Conservation (phyloP, 345 rosid genomes). For the Sonneratia alba region DNA sequence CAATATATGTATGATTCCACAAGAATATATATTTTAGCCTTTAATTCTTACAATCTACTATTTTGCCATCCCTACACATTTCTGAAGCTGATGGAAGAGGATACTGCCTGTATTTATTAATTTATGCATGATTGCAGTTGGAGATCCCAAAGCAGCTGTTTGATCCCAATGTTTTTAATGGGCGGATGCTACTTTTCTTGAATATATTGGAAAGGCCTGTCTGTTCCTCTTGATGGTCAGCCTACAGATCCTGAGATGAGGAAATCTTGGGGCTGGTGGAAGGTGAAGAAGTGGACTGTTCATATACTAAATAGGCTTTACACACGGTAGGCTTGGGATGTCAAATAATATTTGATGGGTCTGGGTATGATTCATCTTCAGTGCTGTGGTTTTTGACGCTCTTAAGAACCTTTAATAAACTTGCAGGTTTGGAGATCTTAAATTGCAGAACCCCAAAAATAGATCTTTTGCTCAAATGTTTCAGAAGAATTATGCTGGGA, state of each 20-base stretch:
- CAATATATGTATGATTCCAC: slow-evolving; percentile 67
- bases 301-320: slow-evolving; percentile 89
- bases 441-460: slow-evolving; percentile 74
- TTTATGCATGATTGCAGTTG: slow-evolving; percentile 38
- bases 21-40: neutral
- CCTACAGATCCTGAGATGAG: slow-evolving; percentile 80
- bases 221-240: slow-evolving; percentile 90
- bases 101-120: neutral
- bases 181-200: slow-evolving; percentile 93
- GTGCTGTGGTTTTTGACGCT: neutral
- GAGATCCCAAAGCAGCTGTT: slow-evolving; percentile 86
- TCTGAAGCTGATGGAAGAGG: neutral
- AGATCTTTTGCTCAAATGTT: slow-evolving; percentile 84
- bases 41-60: neutral
- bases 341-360: neutral
- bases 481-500: slow-evolving; percentile 88
- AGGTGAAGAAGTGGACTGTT: slow-evolving; percentile 99
- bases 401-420: neutral
- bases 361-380: neutral
- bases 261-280: slow-evolving; percentile 99
- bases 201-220: slow-evolving; percentile 84
- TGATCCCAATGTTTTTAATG: slow-evolving; percentile 70
- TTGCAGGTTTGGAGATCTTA: slow-evolving; percentile 91
- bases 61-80: neutral
- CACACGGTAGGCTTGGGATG: slow-evolving; percentile 48